Evolutionary conservation across 208 protist species (phyloP), one percentile per base, ranked within the genome.

Genomic region (Leishmania guyanensis): DNA sequence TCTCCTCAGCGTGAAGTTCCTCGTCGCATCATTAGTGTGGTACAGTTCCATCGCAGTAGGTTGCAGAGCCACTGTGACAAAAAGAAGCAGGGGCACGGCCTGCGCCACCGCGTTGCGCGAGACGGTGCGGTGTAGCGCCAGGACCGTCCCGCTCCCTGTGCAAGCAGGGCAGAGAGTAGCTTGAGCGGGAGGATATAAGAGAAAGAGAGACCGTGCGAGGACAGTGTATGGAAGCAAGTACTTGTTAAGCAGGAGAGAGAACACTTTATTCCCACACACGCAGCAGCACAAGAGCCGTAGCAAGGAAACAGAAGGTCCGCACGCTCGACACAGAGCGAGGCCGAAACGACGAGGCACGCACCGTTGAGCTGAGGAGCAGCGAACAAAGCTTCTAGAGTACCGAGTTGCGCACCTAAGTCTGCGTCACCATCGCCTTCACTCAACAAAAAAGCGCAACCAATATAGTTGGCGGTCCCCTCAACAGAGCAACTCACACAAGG

Each of bases 51-150:
- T 89, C 5, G 80, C 74, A 58, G 89, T 82, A 2, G 86, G 87
- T 66, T 96, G 89, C 5, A 94, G 76, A 50, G 92, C 53, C 65
- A 89, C 86, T 2, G 85, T 85, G 14, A 85, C 83, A 36, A 92
- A 73, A 36, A 91, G 75, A 48, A 93, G 86, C 5, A 93, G 81
- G 43, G 92, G 54, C 1, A 74, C 74, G 0, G 91, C 22, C 48
- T 84, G 84, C 65, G 89, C 53, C 17, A 86, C n/a, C 33, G 60
- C 53, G 65, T 94, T 88, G 50, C 92, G 82, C n/a, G 92, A 89
- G 54, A 96, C 50, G 51, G 78, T 73, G 77, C 91, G 82, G 62
- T 84, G 92, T 56, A 94, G 64, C 12, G 89, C 87, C 1, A 93
- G 76, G 36, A 69, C 85, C 92, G 92, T 93, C 9, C 4, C 14